A percentile compares a stretch with the other conserved stretches of the same genome.
Conservation (phyloP, 352 stramenopile genomes). For the Phytopythium vexans region DNA sequence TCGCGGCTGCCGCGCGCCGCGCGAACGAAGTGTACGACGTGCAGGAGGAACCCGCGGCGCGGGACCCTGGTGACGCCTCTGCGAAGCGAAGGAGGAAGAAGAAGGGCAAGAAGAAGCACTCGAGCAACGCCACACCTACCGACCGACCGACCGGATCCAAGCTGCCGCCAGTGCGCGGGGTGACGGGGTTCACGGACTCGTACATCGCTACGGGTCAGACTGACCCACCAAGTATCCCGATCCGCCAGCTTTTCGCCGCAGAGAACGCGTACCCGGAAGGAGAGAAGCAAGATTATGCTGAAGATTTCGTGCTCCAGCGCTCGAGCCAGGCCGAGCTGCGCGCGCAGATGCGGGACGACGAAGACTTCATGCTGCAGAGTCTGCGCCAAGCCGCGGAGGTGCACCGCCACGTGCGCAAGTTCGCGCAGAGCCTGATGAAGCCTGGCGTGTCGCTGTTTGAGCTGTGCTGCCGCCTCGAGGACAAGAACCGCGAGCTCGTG, state of each 20-base stretch:
- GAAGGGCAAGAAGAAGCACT: conserved; percentile 47
- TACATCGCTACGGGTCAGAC: conserved; percentile 95
- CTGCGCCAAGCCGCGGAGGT: conserved; percentile 94
- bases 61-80: conserved; percentile 8
- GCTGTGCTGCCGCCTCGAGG: conserved; percentile 95
- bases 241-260: conserved; percentile 52
- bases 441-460: conserved; percentile 96
- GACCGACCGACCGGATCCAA: conserved; percentile 28
- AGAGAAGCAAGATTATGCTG: conserved; percentile 91
- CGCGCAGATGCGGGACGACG: conserved; percentile 70
- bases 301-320: conserved; percentile 91
- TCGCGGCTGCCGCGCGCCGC: not conserved
- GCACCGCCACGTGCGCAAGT: conserved; percentile 89
- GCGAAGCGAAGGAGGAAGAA: conserved; percentile 81
- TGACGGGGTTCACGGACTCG: conserved; percentile 91
- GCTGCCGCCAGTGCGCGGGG: conserved; percentile 56
- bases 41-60: not conserved
- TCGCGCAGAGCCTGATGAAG: conserved; percentile 95
- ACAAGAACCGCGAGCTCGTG: conserved; percentile 96
- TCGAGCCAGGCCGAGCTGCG: conserved; percentile 83
- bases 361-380: conserved; percentile 46
- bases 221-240: conserved; percentile 93
- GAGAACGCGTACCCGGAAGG: conserved; percentile 81
- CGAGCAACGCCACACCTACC: conserved; percentile 2
- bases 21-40: not conserved